Conservation (phyloP, 768 basidiomycete species). For the Hemileccinum impolitum region DNA sequence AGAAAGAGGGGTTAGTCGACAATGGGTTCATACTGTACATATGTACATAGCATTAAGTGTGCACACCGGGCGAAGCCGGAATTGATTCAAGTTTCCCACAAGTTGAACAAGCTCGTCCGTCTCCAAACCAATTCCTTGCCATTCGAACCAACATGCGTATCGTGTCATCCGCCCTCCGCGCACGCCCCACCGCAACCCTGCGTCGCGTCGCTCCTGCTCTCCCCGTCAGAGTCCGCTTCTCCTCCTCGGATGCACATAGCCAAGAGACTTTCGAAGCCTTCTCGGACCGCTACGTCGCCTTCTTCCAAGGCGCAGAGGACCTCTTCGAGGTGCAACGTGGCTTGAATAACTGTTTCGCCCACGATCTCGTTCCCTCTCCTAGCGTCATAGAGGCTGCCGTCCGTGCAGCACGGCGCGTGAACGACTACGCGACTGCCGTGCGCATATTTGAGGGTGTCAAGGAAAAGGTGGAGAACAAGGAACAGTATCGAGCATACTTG, state of each 20-base stretch:
- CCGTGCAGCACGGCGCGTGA: conserved; percentile 83
- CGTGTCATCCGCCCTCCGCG: conserved; percentile 61
- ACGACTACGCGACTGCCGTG: conserved; percentile 97
- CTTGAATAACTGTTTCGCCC: conserved; percentile 99
- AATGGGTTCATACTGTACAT: too few species aligned
- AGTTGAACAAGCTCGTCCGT: too few species aligned
- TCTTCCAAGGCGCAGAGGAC: conserved; percentile 92
- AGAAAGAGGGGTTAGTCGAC: background rate
- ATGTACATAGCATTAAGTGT: conserved; percentile 17
- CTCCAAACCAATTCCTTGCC: background rate
- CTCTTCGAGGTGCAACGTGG: conserved; percentile 99
- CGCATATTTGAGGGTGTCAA: conserved; percentile 93
- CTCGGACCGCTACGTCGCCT: conserved; percentile 88
- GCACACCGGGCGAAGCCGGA: conserved; percentile 20
- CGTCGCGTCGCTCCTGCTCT: conserved; percentile 48
- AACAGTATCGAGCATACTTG: conserved; percentile 91
- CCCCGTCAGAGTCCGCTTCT: conserved; percentile 27
- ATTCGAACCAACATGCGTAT: conserved; percentile 49
- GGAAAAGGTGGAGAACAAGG: conserved; percentile 97
- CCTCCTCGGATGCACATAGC: conserved; percentile 59
- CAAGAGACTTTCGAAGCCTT: conserved; percentile 94
- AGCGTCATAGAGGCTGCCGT: conserved; percentile 84
- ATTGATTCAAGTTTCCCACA: conserved; percentile 12
- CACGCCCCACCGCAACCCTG: conserved; percentile 45
- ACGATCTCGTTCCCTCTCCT: conserved; percentile 90